Evolutionary conservation across 1,284 basidiomycete genomes (phyloP).

Genomic region (Xerocomus amazonicus): DNA sequence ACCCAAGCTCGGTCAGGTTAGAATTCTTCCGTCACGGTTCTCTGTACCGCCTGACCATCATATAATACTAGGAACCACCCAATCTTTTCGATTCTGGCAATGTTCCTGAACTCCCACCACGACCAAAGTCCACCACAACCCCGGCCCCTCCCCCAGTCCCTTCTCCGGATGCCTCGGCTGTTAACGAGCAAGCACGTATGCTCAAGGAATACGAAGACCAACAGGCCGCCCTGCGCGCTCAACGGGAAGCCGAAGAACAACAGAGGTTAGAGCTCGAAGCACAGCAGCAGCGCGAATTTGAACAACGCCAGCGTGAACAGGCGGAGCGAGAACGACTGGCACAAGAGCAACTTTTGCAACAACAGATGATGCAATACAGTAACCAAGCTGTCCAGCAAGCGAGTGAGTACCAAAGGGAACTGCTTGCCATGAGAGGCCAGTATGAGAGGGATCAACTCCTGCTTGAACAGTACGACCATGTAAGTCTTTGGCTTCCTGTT

Average conservation of each 20-base stretch:
- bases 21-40: slow-evolving; percentile 13
- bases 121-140: slow-evolving; percentile 64
- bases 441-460: slow-evolving; percentile 98
- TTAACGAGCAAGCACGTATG: slow-evolving; percentile 92
- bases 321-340: slow-evolving; percentile 85
- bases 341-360: slow-evolving; percentile 82
- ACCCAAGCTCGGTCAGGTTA: slow-evolving; percentile 87
- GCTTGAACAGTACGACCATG: slow-evolving; percentile 95
- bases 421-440: slow-evolving; percentile 92
- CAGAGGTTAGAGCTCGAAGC: slow-evolving; percentile 75
- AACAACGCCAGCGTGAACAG: slow-evolving; percentile 85
- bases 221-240: slow-evolving; percentile 76
- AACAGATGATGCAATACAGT: slow-evolving; percentile 75
- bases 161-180: slow-evolving; percentile 69
- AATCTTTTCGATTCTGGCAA: slow-evolving; percentile 82
- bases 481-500: slow-evolving; percentile 36
- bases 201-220: slow-evolving; percentile 97
- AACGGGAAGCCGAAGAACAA: slow-evolving; percentile 82
- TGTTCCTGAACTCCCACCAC: slow-evolving; percentile 84
- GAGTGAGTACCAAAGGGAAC: slow-evolving; percentile 84
- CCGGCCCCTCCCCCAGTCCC: slow-evolving; percentile 67
- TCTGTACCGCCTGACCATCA: background rate
- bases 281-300: slow-evolving; percentile 86
- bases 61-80: slow-evolving; percentile 74
- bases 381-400: slow-evolving; percentile 68